Evolutionary conservation across 2,329 filamentous ascomycete genomes (phyloP).

Genomic region (Ophiocordyceps camponoti-floridani): DNA sequence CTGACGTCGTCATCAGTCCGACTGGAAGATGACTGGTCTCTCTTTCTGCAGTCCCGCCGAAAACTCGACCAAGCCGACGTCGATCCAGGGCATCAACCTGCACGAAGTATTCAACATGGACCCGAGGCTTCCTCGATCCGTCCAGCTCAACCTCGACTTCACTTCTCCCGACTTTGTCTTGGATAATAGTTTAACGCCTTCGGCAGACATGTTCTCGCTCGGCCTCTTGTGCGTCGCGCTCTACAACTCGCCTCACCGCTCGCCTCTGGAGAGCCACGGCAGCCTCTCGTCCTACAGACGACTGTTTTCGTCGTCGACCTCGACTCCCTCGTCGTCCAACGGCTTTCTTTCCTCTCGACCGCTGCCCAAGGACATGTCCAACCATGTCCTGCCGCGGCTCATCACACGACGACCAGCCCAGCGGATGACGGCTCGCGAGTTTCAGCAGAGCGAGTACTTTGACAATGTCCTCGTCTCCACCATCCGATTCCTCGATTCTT

Average conservation of each 20-base stretch:
- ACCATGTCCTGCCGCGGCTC: conserved; percentile 62
- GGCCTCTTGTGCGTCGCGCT: conserved; percentile 76
- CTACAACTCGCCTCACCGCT: conserved; percentile 86
- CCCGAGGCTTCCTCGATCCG: conserved; percentile 58
- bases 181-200: conserved; percentile 68
- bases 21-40: conserved; percentile 97
- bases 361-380: conserved; percentile 60
- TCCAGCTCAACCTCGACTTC: conserved; percentile 86
- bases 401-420: conserved; percentile 79
- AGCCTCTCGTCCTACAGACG: conserved; percentile 76
- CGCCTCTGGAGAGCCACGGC: conserved; percentile 66
- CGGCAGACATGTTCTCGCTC: conserved; percentile 86
- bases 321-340: conserved; percentile 62
- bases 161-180: conserved; percentile 88
- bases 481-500: conserved; percentile 79
- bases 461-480: conserved; percentile 94
- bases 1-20: conserved; percentile 37
- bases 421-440: conserved; percentile 72
- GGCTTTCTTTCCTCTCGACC: conserved; percentile 68
- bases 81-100: conserved; percentile 63
- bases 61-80: conserved; percentile 53
- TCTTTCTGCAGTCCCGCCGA: conserved; percentile 74
- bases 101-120: conserved; percentile 76
- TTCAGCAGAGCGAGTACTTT: conserved; percentile 91
- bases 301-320: conserved; percentile 60